These are phyloP conservation scores for Penicillium egyptiacum DNA, from an alignment of 495 filamentous ascomycete genomes.

Conservation along the genomic window DNA sequence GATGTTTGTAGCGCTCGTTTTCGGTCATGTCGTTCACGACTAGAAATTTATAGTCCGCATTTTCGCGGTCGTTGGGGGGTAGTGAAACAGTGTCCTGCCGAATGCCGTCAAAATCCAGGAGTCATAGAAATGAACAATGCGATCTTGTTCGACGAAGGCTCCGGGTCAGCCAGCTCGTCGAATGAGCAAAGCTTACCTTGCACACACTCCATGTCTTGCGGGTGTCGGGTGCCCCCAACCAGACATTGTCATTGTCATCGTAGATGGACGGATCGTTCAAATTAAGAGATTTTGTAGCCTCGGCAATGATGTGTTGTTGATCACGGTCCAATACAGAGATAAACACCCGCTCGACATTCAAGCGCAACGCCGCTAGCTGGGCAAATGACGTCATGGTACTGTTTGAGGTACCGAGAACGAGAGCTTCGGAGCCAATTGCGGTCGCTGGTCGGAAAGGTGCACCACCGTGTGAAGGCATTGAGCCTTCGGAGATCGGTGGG, in stretches of 20 bases:
- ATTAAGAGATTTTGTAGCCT: slow-evolving; percentile 48
- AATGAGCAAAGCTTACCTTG: slow-evolving; percentile 30
- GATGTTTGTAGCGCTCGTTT: slow-evolving; percentile 41
- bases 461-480: slow-evolving; percentile 12
- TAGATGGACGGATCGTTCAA: slow-evolving; percentile 34
- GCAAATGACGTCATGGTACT: slow-evolving; percentile 52
- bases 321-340: slow-evolving; percentile 55
- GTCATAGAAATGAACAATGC: background rate
- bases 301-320: slow-evolving; percentile 52
- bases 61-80: slow-evolving; percentile 35
- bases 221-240: slow-evolving; percentile 32
- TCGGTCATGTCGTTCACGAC: slow-evolving; percentile 40
- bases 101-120: background rate
- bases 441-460: slow-evolving; percentile 17
- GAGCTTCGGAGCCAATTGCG: slow-evolving; percentile 18
- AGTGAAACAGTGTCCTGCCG: slow-evolving; percentile 36
- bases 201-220: slow-evolving; percentile 50
- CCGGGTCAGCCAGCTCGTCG: background rate
- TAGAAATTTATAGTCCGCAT: slow-evolving; percentile 34
- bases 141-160: background rate
- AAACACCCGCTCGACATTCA: slow-evolving; percentile 42
- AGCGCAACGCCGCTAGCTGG: slow-evolving; percentile 46
- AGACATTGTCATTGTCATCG: slow-evolving; percentile 32
- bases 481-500: slow-evolving; percentile 14
- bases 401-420: slow-evolving; percentile 42